Percentiles rank a stretch among this genome's conserved stretches.
phyloP scores from a whole-genome alignment of 106 monocot species.

The Vanilla planifolia region DNA sequence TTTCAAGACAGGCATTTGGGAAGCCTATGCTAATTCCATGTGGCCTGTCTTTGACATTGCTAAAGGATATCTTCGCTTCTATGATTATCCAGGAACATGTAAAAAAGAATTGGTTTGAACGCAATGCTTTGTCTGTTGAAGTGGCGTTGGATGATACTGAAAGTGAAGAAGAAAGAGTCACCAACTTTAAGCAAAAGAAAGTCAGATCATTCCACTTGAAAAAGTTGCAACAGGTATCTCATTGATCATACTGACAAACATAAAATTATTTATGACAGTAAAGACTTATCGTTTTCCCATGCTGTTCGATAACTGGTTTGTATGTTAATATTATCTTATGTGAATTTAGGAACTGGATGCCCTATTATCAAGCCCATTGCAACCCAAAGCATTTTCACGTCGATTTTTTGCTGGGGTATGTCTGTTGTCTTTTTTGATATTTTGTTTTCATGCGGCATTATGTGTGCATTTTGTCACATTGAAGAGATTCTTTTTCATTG shows the following conservation, averaged over 20 bases:
- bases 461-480: too few species aligned
- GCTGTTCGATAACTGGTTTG: background rate
- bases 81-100: slow-evolving; percentile 12
- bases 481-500: too few species aligned
- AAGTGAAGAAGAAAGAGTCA: slow-evolving; percentile 20
- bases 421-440: slow-evolving; percentile 3
- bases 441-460: background rate
- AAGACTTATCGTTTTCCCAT: background rate
- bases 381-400: slow-evolving; percentile 64
- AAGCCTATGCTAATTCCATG: too few species aligned
- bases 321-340: slow-evolving; percentile 5
- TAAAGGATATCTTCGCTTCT: too few species aligned
- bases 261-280: background rate
- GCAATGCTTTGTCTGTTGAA: slow-evolving; percentile 20
- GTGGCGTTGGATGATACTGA: slow-evolving; percentile 12
- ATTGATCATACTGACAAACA: background rate
- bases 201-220: slow-evolving; percentile 10
- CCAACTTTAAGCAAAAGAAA: slow-evolving; percentile 11
- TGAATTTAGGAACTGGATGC: slow-evolving; percentile 53
- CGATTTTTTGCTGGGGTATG: slow-evolving; percentile 88
- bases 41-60: too few species aligned
- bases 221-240: slow-evolving; percentile 18
- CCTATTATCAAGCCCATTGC: slow-evolving; percentile 48
- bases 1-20: too few species aligned
- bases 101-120: slow-evolving; percentile 13